phyloP scores from a whole-genome alignment of 108 stramenopile genomes.

The Skeletonema marinoi region DNA sequence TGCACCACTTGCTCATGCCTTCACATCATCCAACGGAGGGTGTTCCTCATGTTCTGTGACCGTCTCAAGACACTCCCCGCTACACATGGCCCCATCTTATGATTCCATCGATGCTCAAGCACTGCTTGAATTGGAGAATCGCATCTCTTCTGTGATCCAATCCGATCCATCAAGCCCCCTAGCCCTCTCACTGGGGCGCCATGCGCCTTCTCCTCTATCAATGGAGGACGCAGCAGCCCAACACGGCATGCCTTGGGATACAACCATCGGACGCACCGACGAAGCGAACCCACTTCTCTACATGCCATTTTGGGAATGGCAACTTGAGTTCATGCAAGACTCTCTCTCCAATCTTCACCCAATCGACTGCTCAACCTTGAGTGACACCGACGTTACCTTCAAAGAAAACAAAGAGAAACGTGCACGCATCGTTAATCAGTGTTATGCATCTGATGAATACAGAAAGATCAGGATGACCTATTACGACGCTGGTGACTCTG shows the following conservation, averaged over 20 bases:
- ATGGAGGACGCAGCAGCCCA: slow-evolving; percentile 55
- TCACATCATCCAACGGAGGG: not conserved
- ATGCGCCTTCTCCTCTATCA: slow-evolving; percentile 18
- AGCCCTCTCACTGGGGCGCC: slow-evolving; percentile 29
- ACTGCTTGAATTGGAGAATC: not conserved
- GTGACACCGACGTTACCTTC: slow-evolving; percentile 67
- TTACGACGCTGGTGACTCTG: slow-evolving; percentile 93
- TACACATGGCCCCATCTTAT: slow-evolving; percentile 2
- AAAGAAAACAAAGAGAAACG: slow-evolving; percentile 73
- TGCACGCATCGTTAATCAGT: slow-evolving; percentile 79
- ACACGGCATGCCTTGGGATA: slow-evolving; percentile 86
- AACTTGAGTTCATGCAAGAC: slow-evolving; percentile 77
- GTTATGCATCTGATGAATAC: slow-evolving; percentile 76
- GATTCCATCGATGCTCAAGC: not conserved
- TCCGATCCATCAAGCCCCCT: not conserved
- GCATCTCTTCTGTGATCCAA: not conserved
- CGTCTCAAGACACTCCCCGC: not conserved
- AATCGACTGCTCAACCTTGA: slow-evolving; percentile 53
- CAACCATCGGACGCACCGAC: slow-evolving; percentile 62
- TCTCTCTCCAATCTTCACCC: slow-evolving; percentile 68
- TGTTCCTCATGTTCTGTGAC: slow-evolving; percentile 1
- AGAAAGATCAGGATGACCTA: slow-evolving; percentile 94
- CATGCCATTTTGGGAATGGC: slow-evolving; percentile 93
- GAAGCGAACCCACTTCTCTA: slow-evolving; percentile 66
- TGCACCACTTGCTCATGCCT: not conserved